A percentile compares a stretch with the other conserved stretches of the same genome.
Conservation (phyloP, 352 stramenopile genomes). For the Phytophthora citricola region DNA sequence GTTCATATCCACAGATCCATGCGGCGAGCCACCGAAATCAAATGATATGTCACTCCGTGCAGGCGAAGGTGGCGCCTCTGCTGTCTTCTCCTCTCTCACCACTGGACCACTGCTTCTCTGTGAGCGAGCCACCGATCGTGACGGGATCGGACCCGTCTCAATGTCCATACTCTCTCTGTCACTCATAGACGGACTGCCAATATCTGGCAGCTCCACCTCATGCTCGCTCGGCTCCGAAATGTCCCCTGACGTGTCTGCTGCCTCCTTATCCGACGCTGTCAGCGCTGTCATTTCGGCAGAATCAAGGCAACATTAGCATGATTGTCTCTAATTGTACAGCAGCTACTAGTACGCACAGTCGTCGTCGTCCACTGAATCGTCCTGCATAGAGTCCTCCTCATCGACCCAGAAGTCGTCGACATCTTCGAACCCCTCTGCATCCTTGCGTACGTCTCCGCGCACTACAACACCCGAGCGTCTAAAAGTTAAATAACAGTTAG, state of each 20-base stretch:
- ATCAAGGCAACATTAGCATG: background rate
- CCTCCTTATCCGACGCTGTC: slow-evolving; percentile 52
- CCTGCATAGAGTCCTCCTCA: slow-evolving; percentile 46
- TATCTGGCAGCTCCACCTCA: slow-evolving; percentile 47
- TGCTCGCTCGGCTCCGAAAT: slow-evolving; percentile 55
- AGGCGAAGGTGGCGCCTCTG: slow-evolving; percentile 24
- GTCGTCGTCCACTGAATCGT: slow-evolving; percentile 45
- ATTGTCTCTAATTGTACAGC: background rate
- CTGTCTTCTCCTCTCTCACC: slow-evolving; percentile 30
- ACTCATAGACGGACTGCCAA: slow-evolving; percentile 40
- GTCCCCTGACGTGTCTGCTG: slow-evolving; percentile 51
- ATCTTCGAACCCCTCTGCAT: slow-evolving; percentile 85
- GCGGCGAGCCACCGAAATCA: slow-evolving; percentile 47
- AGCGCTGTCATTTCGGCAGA: slow-evolving; percentile 18
- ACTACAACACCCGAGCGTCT: slow-evolving; percentile 67
- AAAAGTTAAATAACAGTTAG: slow-evolving; percentile 5
- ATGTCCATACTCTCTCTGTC: slow-evolving; percentile 47
- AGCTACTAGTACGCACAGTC: slow-evolving; percentile 26
- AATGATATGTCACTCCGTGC: slow-evolving; percentile 44
- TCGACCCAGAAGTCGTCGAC: slow-evolving; percentile 90
- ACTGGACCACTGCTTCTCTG: slow-evolving; percentile 28
- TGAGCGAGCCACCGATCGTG: slow-evolving; percentile 17
- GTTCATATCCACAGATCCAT: slow-evolving; percentile 38
- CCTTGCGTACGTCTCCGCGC: slow-evolving; percentile 71
- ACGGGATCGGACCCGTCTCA: slow-evolving; percentile 36